These are phyloP conservation scores for Chlorella sp. DNA, from an alignment of 139 green algal genomes.

Conservation along the genomic window DNA sequence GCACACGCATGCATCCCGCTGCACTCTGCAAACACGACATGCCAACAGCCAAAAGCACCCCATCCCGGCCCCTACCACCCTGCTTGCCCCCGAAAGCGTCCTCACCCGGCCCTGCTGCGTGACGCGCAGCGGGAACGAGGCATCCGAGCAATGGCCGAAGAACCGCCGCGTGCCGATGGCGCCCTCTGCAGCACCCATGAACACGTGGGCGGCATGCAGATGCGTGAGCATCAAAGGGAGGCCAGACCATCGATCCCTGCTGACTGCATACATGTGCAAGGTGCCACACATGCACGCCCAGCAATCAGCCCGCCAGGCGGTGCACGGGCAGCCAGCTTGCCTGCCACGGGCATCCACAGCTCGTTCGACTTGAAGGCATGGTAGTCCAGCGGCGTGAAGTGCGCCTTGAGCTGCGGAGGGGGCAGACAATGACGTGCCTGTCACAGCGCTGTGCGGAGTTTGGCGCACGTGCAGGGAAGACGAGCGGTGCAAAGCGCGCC, in stretches of 20 bases:
- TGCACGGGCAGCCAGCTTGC: not conserved
- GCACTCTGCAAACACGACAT: no score
- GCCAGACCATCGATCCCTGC: no score
- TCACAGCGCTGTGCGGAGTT: no score
- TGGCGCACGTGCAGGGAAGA: not conserved
- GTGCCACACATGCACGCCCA: no score
- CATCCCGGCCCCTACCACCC: no score
- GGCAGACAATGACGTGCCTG: no score
- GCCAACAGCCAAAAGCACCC: no score
- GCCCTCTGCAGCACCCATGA: not conserved
- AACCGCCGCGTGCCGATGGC: not conserved
- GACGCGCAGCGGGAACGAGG: not conserved
- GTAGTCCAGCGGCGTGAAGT: conserved; percentile 5
- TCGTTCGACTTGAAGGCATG: not conserved
- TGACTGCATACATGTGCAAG: no score
- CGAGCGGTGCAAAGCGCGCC: not conserved
- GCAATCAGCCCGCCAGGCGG: no score
- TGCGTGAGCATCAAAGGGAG: no score
- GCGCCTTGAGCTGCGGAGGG: not conserved
- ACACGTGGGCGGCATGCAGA: no score
- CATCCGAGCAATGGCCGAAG: conserved; percentile 1
- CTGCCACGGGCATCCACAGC: conserved; percentile 5
- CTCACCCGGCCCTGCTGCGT: not conserved
- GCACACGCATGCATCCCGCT: no score
- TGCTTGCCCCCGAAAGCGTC: not conserved